Base-by-base conservation (phyloP, 2,329 filamentous ascomycete genomes). In the Didymella keratinophila region DNA sequence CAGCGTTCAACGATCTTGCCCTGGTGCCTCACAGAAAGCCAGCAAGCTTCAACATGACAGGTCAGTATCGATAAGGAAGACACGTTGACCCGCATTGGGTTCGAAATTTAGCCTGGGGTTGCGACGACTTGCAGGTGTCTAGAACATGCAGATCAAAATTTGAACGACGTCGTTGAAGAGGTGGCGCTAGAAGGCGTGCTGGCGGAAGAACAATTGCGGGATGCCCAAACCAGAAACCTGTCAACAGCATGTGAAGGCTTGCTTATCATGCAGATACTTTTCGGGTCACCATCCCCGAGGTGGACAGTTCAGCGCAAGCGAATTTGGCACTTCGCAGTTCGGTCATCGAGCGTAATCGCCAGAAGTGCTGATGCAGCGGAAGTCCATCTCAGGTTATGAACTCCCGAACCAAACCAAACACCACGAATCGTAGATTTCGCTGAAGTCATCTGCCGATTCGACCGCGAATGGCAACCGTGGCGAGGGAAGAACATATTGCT, bases 91-190 rank as follows among this genome's bases (percentile, higher is more conserved):
- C 57, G 51, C 57, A 18, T 39, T 37, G 41, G 34, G 32, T 48
- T 55, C 47, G 47, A 60, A 52, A 60, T 42, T n/a, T 60, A 52
- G 46, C 51, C 50, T 34, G 45, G 18, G 32, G 27, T 54, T 51
- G 51, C 36, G 56, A 58, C 41, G 21, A 58, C 51, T 39, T 50
- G 56, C 51, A 58, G 28, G 7, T 52, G 57, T 60, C 57, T 56
- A 56, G 57, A 60, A 60, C 52, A 36, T 27, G 56, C 28, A 43
- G 57, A 60, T 60, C 57, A 36, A 34, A 52, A 52, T 58, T 37
- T 45, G 36, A 25, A 36, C 42, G 41, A 42, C 27, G 51, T 50
- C 56, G 56, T 54, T 48, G 55, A 52, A 45, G 42, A 36, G 34
- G 56, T 58, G 56, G 56, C 56, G 46, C 21, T 46, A 30, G n/a